Evolutionary conservation across 139 green algal genomes (phyloP), one percentile per base, ranked within the genome.

Genomic region (Coccomyxa sp.): DNA sequence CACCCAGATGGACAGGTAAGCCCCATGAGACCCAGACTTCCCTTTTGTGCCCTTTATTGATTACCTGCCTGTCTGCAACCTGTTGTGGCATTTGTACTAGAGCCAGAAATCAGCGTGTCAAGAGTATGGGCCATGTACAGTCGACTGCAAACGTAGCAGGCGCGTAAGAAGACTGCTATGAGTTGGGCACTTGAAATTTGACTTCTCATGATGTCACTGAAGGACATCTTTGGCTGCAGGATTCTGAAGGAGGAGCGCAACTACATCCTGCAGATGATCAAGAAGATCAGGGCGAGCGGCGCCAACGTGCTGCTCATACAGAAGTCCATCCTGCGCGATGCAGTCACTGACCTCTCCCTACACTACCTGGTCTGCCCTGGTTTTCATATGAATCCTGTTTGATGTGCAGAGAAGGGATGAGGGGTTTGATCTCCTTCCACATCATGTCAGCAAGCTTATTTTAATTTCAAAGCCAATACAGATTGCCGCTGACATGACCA

Each of bases 291-390:
- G 78, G 95, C 95, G 31, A 91, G 81, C 27, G 97, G 97, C 32
- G 96, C 93, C 92, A 99, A 99, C 85, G 97, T 99, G 81, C 87
- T 99, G 87, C 93, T 99, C 38, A 96, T 99, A 59, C 97, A 99
- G 85, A 99, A 99, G 90, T 95, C 88, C 84, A 99, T 99, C 85
- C 90, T 99, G 86, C 87, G 97, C 11, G 97, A 99, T 82, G 97
- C 97, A 0, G 92, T 97, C 30, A 98, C 97, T 18, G 97, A 99
- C 85, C 93, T 99, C 16, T 94, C 94, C 18, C 90, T 99, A 81
- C 97, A 99, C 86, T 99, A 99, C 89, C 90, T 99, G 88, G 96
- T 93, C 59, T 23, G 91, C 13, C 17, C 57, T 23, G 38, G 38
- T 51, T 3, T 7, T 51, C 38, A 51, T 51, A 51, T 51, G 38